Evolutionary conservation across 1,284 basidiomycete species (phyloP), one percentile per base, ranked within the genome.

Genomic region (Irpex lacteus): DNA sequence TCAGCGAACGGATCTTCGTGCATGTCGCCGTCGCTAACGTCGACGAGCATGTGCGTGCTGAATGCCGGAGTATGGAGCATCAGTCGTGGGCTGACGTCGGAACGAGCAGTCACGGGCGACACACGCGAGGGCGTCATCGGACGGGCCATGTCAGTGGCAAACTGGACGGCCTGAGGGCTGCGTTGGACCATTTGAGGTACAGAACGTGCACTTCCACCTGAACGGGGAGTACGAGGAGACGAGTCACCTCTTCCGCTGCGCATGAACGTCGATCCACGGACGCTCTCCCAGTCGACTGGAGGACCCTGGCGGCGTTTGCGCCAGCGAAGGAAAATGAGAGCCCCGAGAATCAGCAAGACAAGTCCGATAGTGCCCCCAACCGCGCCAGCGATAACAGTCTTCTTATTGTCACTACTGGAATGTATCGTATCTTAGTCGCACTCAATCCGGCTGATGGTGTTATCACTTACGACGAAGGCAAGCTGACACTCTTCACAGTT

Each of bases 1-100:
- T 70, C 70, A 59, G 69, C 70, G 56, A 71, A 71, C 52, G 70
- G 70, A 59, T 71, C 63, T 18, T 60, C 62, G 55, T 50, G 40
- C 40, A n/a, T 13, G 40, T 47, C 40, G 15, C n/a, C 61, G 38
- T 32, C 34, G 15, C 5, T 5, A 5, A 50, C 36, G 54, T 65
- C 47, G 34, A 37, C 19, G 32, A 49, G 34, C 38, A 44, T n/a
- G n/a, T 32, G 47, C 19, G 55, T 15, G 37, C 34, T 18, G 60
- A 15, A 18, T 32, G 18, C 49, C 26, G 49, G 32, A 34, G 61
- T 63, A 9, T 60, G 21, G 36, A 67, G 58, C 13, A 66, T 62
- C 49, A 64, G 59, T 21, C 53, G 63, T 21, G 68, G 68, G 59
- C 60, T 62, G 34, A 67, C 60, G 21, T 63, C 61, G 15, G 62